Evolutionary conservation across 2,329 filamentous ascomycete species (phyloP), one percentile per base, ranked within the genome.

Genomic region (Fusarium marasasianum): DNA sequence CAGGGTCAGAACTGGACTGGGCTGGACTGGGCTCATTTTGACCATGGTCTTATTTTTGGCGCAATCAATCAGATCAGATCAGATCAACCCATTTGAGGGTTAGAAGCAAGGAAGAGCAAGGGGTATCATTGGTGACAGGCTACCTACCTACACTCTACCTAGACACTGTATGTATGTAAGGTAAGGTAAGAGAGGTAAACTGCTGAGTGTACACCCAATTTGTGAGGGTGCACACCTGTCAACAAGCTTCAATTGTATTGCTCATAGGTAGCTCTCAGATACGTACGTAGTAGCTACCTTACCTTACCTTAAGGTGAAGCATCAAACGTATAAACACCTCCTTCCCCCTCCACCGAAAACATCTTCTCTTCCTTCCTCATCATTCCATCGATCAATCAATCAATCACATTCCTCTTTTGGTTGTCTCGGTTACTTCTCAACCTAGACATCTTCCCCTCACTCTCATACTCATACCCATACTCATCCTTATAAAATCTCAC

Each of bases 261-360:
- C 43, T 53, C 55, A 37, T 47, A 29, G 43, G 20, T 20, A 29
- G 44, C 24, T 20, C 33, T 35, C 14, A 35, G 35, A 58, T 59
- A 55, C 56, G 45, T 48, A 26, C 50, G 31, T 37, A 24, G 48
- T 35, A 35, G 31, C 31, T 50, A 24, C 14, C 33, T 15, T 33
- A 14, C 33, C 33, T 35, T 35, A 35, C 33, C 33, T 35, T 20
- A 38, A 54, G 62, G 40, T 63, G 59, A 55, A 60, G 71, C 56
- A 29, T 48, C 54, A 29, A 68, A 73, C 55, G 63, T 77, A 78
- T 77, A 77, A 78, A 78, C 71, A 72, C 75, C 50, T 66, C 61
- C 43, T 71, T 59, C 59, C 68, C 68, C 71, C 71, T 75, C 72
- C 63, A 63, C 56, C 57, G 58, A 41, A 51, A 50, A 54, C 57